Evolutionary conservation across 2,329 filamentous ascomycete genomes (phyloP).

Genomic region (Thielaviopsis ethacetica): DNA sequence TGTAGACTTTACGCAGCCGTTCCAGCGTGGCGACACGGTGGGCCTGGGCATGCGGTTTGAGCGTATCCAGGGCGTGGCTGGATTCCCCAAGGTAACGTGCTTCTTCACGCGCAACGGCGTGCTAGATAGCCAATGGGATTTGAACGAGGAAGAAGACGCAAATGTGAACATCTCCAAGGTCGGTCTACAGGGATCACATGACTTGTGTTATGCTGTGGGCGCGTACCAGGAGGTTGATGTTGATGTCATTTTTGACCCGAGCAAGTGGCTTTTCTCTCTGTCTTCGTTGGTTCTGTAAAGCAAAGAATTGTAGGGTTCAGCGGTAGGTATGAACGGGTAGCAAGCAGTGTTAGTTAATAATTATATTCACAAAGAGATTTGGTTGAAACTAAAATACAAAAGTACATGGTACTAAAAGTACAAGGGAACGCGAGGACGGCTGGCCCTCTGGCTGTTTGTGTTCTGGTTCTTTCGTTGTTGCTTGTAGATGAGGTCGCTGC

Average conservation of each 20-base stretch:
- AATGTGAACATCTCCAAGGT: conserved; percentile 43
- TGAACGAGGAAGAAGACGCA: conserved; percentile 58
- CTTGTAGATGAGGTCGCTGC: background rate
- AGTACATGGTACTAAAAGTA: background rate
- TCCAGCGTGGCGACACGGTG: conserved; percentile 47
- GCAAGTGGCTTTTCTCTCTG: conserved; percentile 29
- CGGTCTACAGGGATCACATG: conserved; percentile 55
- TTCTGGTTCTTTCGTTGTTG: background rate
- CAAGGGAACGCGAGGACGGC: background rate
- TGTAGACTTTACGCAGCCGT: conserved; percentile 47
- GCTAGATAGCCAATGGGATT: conserved; percentile 46
- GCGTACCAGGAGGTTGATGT: conserved; percentile 52
- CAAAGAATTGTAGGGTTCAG: background rate
- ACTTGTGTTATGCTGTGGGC: conserved; percentile 55
- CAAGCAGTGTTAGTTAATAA: background rate
- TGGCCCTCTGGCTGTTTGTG: background rate
- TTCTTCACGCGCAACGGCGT: conserved; percentile 57
- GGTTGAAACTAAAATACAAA: background rate
- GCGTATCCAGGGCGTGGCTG: conserved; percentile 19
- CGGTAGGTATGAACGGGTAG: background rate
- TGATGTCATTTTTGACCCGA: conserved; percentile 46
- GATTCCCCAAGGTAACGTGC: conserved; percentile 34
- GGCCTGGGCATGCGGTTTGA: conserved; percentile 55
- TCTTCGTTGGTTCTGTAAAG: background rate
- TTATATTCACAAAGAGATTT: background rate